A percentile compares a stretch with the other conserved stretches of the same genome.
These are phyloP conservation scores for Phytopythium kandeliae DNA, from an alignment of 352 stramenopile genomes.

Conservation along the genomic window DNA sequence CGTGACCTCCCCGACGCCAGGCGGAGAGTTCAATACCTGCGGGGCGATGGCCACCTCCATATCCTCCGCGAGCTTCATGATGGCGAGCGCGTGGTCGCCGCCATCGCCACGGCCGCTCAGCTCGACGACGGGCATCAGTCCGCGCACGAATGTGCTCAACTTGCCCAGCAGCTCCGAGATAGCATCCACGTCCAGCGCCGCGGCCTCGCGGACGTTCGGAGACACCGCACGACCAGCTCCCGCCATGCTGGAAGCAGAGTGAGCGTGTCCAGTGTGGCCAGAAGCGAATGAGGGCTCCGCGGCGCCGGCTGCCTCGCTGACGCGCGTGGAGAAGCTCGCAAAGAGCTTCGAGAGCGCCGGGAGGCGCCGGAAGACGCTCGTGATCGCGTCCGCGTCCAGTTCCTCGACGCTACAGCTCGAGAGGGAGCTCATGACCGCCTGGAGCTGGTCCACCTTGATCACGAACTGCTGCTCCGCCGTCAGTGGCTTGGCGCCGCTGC, in stretches of 20 bases:
- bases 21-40: not conserved
- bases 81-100: constrained; percentile 26
- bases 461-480: constrained; percentile 54
- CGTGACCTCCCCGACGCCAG: not conserved
- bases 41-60: constrained; percentile 20
- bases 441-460: constrained; percentile 61
- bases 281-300: constrained; percentile 8
- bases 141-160: constrained; percentile 55
- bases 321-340: constrained; percentile 22
- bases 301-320: constrained; percentile 34
- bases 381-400: constrained; percentile 52
- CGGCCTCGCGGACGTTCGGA: constrained; percentile 6
- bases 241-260: not conserved
- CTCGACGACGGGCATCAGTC: constrained; percentile 36
- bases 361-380: constrained; percentile 40
- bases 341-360: constrained; percentile 39
- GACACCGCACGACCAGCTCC: not conserved
- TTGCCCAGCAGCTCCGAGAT: constrained; percentile 42
- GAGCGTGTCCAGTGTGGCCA: not conserved
- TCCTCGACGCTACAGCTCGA: constrained; percentile 28
- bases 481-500: constrained; percentile 13
- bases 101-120: constrained; percentile 11
- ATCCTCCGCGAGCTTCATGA: constrained; percentile 55
- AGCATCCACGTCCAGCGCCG: constrained; percentile 20
- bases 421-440: constrained; percentile 39